phyloP scores from a whole-genome alignment of 176 grass and related monocot genomes.

The Aegilops longissima region DNA sequence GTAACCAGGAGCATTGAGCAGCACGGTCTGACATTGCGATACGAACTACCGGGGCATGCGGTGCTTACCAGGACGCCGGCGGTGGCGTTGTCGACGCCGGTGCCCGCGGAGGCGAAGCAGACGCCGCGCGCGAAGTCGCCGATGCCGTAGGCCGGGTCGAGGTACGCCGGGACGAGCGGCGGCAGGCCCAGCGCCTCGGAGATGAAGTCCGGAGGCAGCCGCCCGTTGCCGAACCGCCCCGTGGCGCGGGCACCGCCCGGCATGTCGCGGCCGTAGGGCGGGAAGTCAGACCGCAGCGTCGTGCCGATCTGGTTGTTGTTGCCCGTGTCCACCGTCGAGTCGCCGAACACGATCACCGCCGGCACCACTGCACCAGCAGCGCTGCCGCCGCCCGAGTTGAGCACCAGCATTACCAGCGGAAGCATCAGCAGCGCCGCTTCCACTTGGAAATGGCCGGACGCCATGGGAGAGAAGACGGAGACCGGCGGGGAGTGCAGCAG shows the following conservation, averaged over 20 bases:
- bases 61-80: conserved; percentile 56
- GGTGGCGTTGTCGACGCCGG: conserved; percentile 74
- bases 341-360: conserved; percentile 89
- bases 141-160: conserved; percentile 66
- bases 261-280: conserved; percentile 60
- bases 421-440: background rate
- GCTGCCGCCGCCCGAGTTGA: background rate
- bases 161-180: conserved; percentile 74
- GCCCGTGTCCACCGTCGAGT: conserved; percentile 90
- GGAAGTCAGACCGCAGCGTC: conserved; percentile 55
- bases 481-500: background rate
- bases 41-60: background rate
- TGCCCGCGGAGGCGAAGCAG: conserved; percentile 88
- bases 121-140: conserved; percentile 69
- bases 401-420: background rate
- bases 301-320: conserved; percentile 77
- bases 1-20: background rate
- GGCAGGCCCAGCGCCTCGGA: conserved; percentile 77
- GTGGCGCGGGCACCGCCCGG: conserved; percentile 51
- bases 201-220: conserved; percentile 69
- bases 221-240: conserved; percentile 81
- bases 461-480: conserved; percentile 8
- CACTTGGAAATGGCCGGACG: background rate
- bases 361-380: conserved; percentile 12
- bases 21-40: background rate